These are phyloP conservation scores for Colletotrichum caudatum DNA, from an alignment of 2,329 filamentous ascomycete species.

Conservation along the genomic window DNA sequence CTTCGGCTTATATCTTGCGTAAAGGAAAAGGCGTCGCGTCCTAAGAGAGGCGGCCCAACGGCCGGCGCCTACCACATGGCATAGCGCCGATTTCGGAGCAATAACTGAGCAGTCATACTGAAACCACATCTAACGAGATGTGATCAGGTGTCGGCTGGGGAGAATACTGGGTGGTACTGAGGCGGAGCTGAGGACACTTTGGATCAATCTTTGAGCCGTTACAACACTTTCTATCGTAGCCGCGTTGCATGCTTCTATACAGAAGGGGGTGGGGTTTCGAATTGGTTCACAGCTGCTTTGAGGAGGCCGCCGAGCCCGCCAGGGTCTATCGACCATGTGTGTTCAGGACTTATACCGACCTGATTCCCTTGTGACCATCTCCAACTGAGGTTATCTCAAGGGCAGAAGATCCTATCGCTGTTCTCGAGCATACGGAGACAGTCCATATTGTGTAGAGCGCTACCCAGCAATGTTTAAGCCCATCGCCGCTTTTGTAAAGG, in stretches of 20 bases:
- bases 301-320: not conserved
- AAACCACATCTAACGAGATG: not conserved
- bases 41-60: not conserved
- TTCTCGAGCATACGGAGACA: conserved; percentile 31
- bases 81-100: not conserved
- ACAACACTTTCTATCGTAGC: not conserved
- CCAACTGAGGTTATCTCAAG: no score
- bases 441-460: no score
- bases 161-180: no score
- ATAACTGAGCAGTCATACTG: not conserved
- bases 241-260: not conserved
- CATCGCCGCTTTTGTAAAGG: not conserved
- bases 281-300: not conserved
- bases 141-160: no score
- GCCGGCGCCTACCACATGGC: not conserved
- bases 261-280: not conserved
- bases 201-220: not conserved
- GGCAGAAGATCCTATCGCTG: not conserved
- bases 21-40: not conserved
- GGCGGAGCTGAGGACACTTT: no score
- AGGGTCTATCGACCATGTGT: not conserved
- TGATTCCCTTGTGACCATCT: not conserved
- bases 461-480: not conserved
- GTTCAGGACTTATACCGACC: not conserved
- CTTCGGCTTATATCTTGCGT: not conserved